These are phyloP conservation scores for Colletotrichum destructivum DNA, from an alignment of 2,329 filamentous ascomycete species.

Conservation along the genomic window DNA sequence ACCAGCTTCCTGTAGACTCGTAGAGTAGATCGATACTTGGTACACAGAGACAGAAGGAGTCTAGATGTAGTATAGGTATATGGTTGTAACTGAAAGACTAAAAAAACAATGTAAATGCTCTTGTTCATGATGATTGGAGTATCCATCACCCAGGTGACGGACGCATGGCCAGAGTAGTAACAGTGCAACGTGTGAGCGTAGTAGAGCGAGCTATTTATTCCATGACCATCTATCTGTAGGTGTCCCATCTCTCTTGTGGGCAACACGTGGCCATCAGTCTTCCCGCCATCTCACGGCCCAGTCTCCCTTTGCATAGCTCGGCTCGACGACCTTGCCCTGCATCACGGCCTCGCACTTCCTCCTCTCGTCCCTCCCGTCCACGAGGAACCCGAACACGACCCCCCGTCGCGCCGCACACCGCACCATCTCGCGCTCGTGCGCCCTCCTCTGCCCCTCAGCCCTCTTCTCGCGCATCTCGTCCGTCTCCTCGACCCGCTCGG, in stretches of 20 bases:
- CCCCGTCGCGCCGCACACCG: conserved; percentile 74
- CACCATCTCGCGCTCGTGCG: conserved; percentile 70
- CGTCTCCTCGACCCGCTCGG: conserved; percentile 67
- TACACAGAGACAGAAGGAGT: background rate
- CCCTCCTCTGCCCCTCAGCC: conserved; percentile 61
- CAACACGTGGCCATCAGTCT: background rate
- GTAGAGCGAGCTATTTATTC: too few relatives aligned
- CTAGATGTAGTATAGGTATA: background rate
- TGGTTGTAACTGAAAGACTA: background rate
- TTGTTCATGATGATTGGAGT: background rate
- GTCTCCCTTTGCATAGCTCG: conserved; percentile 73
- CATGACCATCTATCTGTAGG: too few relatives aligned
- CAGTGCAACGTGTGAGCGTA: too few relatives aligned
- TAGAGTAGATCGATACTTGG: background rate
- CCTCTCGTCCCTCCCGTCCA: conserved; percentile 45
- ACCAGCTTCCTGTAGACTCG: conserved; percentile 54
- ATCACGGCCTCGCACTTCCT: conserved; percentile 72
- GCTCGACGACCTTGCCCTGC: conserved; percentile 71
- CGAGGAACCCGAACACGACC: conserved; percentile 67
- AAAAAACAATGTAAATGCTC: conserved; percentile 2
- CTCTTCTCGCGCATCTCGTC: conserved; percentile 66
- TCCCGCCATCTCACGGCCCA: conserved; percentile 73
- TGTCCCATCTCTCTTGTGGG: too few relatives aligned
- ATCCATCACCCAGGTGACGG: too few relatives aligned
- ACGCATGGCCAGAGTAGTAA: too few relatives aligned